Percentiles rank a stretch among this genome's conserved stretches.
These are phyloP conservation scores for Terfezia claveryi DNA, from an alignment of 495 filamentous ascomycete genomes.

Conservation along the genomic window DNA sequence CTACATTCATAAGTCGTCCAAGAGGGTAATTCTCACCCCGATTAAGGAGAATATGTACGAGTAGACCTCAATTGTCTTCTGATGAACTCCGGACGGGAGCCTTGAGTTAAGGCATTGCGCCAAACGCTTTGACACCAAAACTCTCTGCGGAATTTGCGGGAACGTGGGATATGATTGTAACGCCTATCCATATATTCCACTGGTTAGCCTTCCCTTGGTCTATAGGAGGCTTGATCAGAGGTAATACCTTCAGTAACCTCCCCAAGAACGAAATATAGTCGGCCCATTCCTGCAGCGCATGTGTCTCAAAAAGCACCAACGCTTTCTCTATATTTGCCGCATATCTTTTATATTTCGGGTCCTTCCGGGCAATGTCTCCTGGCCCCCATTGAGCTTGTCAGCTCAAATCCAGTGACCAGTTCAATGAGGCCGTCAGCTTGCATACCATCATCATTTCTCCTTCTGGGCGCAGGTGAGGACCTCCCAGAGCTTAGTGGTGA, in stretches of 20 bases:
- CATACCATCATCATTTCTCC: neutral
- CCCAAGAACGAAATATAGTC: conserved; percentile 97
- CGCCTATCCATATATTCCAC: conserved; percentile 32
- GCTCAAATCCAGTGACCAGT: neutral
- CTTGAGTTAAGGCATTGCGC: conserved; percentile 88
- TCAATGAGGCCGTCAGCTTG: neutral
- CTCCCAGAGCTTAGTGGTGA: neutral
- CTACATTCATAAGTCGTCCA: neutral
- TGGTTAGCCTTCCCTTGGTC: conserved; percentile 3
- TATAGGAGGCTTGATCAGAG: neutral
- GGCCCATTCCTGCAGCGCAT: conserved; percentile 85
- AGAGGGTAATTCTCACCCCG: conserved; percentile 19
- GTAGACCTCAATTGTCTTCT: conserved; percentile 91
- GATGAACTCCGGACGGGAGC: conserved; percentile 91
- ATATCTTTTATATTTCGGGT: conserved; percentile 84
- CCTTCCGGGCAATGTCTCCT: conserved; percentile 48
- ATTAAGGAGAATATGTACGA: conserved; percentile 62
- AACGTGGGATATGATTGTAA: conserved; percentile 63
- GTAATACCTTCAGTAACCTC: conserved; percentile 61
- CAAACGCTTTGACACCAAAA: conserved; percentile 65
- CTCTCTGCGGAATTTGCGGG: conserved; percentile 58
- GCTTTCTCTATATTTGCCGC: conserved; percentile 70
- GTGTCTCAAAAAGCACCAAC: conserved; percentile 70
- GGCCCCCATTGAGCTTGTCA: neutral
- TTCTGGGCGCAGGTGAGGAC: neutral